Base-by-base conservation (phyloP, 345 rosid genomes). In the Lepidium africanum region DNA sequence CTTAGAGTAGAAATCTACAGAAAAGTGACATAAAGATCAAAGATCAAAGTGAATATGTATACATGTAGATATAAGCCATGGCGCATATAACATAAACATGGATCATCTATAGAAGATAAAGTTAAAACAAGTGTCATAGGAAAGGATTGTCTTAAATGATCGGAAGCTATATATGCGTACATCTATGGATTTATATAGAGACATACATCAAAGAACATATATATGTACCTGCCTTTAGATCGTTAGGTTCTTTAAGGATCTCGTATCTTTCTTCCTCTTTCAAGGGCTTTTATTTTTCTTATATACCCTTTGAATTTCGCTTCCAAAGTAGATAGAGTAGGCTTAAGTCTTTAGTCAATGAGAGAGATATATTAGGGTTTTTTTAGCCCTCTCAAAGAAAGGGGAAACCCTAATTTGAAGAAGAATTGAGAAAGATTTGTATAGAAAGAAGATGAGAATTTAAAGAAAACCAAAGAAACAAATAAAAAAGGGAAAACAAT, bases 311-410 rank as follows among this genome's bases (percentile, higher is more conserved):
- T 63, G 69, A 53, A 61, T 25, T 46, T 47, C 43, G 46, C 70
- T 68, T 74, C 68, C 59, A 62, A 74, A 74, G 73, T 68, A 61
- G 69, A 61, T 61, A 74, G 65, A 67, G 73, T 74, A 67, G 74
- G 69, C 64, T 74, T 45, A 53, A 62, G 43, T 47, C 78, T 68
- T 74, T 53, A 68, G 78, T 68, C 74, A 75, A 68, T 38, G 74
- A 61, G 63, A 52, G 47, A 17, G 42, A 60, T 67, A 43, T 17
- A 61, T 67, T 54, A 74, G 78, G 78, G 74, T 48, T 36, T 37
- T 38, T 45, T 53, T 47, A 67, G 64, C 52, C 51, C 51, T 54
- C 63, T 15, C 58, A 37, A 53, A 53, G 63, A 63, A 74, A 33
- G 21, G 45, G 42, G 64, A 33, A 75, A 55, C 78, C 78, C 78